Conservation (phyloP, 345 rosid species). For the Excoecaria agallocha region DNA sequence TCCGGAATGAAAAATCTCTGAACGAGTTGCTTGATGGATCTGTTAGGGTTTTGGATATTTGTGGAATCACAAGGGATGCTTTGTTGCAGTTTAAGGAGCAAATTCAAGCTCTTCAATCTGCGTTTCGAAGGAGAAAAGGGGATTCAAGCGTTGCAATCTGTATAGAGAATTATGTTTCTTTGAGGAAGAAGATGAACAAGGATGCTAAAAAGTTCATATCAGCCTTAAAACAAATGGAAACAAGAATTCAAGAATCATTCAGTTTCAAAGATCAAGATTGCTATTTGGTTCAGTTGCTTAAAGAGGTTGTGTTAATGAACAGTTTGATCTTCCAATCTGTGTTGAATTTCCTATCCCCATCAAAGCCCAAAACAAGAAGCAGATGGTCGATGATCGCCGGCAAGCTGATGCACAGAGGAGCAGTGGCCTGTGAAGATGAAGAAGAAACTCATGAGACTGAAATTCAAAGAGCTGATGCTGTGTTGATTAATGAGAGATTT, state of each 20-base stretch:
- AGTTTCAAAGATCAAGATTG: conserved; percentile 32
- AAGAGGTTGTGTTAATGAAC: conserved; percentile 38
- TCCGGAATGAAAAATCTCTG: conserved; percentile 29
- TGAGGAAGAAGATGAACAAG: conserved; percentile 57
- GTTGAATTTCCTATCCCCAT: conserved; percentile 39
- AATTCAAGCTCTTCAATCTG: conserved; percentile 52
- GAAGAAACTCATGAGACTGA: conserved; percentile 38
- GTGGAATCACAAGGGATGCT: conserved; percentile 52
- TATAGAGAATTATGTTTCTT: conserved; percentile 27
- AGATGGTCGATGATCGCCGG: conserved; percentile 42
- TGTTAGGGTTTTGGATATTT: conserved; percentile 45
- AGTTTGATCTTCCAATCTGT: conserved; percentile 44
- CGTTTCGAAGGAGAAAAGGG: conserved; percentile 52
- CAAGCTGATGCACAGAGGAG: conserved; percentile 36
- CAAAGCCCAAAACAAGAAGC: conserved; percentile 31
- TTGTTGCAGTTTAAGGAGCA: conserved; percentile 49
- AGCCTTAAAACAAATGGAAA: conserved; percentile 50
- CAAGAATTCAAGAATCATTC: conserved; percentile 7
- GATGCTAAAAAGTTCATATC: conserved; percentile 46
- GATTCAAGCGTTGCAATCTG: conserved; percentile 30
- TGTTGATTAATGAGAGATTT: conserved; percentile 7
- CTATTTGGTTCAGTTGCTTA: conserved; percentile 39
- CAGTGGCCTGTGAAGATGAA: conserved; percentile 32
- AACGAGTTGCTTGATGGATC: conserved; percentile 60
- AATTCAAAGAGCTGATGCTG: conserved; percentile 40